These are phyloP conservation scores for Gymnopilus junonius DNA, from an alignment of 768 basidiomycete genomes.

Conservation along the genomic window DNA sequence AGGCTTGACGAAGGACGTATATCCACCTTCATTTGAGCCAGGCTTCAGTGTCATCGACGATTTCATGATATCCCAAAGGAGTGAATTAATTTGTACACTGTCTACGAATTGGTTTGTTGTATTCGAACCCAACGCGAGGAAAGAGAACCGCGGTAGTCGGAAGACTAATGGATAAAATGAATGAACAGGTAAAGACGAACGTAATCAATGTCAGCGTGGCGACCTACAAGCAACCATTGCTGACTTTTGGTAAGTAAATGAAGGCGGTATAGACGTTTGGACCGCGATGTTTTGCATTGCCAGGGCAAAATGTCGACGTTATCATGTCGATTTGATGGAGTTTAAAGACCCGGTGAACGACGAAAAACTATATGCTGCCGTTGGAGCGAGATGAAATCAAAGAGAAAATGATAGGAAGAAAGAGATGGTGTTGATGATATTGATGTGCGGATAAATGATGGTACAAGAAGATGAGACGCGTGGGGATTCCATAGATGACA, in stretches of 20 bases:
- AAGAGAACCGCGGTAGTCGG: background rate
- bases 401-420: background rate
- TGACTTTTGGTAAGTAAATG: background rate
- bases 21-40: background rate
- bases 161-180: background rate
- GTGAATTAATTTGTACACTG: slow-evolving; percentile 11
- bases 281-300: background rate
- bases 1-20: background rate
- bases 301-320: background rate
- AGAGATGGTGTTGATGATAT: background rate
- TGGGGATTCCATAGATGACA: slow-evolving; percentile 8
- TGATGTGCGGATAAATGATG: slow-evolving; percentile 4
- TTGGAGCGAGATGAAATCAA: background rate
- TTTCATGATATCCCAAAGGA: background rate
- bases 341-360: slow-evolving; percentile 1
- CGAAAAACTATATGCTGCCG: slow-evolving; percentile 21
- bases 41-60: too few relatives aligned
- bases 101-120: background rate
- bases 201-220: background rate
- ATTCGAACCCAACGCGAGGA: background rate
- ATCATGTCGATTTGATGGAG: background rate
- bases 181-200: background rate
- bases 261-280: background rate
- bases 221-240: background rate
- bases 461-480: slow-evolving; percentile 17